phyloP scores from a whole-genome alignment of 495 filamentous ascomycete species.

The Podospora bellae-mahoneyi region DNA sequence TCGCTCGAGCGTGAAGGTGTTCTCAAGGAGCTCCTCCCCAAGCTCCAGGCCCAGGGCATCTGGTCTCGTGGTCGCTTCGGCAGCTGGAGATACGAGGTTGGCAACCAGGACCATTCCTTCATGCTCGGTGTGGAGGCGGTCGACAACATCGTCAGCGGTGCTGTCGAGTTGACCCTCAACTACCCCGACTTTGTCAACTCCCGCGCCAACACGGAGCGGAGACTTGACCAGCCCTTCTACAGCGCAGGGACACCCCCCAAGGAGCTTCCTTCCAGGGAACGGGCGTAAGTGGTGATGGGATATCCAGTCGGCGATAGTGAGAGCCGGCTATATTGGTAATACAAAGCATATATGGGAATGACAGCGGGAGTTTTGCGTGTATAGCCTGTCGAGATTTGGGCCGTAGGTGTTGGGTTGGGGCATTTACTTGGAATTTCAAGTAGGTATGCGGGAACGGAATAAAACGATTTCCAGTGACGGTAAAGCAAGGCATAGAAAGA shows the following conservation, averaged over 20 bases:
- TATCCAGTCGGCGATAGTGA: neutral
- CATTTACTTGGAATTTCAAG: neutral
- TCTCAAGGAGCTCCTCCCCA: slow-evolving; percentile 86
- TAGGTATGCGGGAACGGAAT: neutral
- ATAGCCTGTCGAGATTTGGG: neutral
- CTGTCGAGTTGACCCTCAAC: slow-evolving; percentile 94
- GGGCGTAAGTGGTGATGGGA: slow-evolving; percentile 6
- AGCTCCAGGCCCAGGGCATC: slow-evolving; percentile 86
- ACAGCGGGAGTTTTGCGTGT: slow-evolving; percentile 9
- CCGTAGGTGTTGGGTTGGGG: neutral
- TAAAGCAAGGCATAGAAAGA: slow-evolving; percentile 4
- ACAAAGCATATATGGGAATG: neutral
- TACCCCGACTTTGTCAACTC: slow-evolving; percentile 98
- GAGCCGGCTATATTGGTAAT: neutral
- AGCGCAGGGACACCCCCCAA: slow-evolving; percentile 23
- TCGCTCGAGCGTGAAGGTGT: slow-evolving; percentile 92
- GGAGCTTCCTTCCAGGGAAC: slow-evolving; percentile 34
- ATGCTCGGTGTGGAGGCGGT: slow-evolving; percentile 98
- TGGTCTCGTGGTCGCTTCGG: slow-evolving; percentile 96
- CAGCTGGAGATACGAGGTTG: slow-evolving; percentile 92
- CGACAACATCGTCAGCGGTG: slow-evolving; percentile 91
- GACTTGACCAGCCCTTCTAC: slow-evolving; percentile 67
- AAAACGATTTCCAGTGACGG: neutral
- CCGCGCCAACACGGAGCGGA: slow-evolving; percentile 81
- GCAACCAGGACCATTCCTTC: slow-evolving; percentile 97